These are phyloP conservation scores for Suillus weaverae DNA, from an alignment of 768 basidiomycete species.

Conservation along the genomic window DNA sequence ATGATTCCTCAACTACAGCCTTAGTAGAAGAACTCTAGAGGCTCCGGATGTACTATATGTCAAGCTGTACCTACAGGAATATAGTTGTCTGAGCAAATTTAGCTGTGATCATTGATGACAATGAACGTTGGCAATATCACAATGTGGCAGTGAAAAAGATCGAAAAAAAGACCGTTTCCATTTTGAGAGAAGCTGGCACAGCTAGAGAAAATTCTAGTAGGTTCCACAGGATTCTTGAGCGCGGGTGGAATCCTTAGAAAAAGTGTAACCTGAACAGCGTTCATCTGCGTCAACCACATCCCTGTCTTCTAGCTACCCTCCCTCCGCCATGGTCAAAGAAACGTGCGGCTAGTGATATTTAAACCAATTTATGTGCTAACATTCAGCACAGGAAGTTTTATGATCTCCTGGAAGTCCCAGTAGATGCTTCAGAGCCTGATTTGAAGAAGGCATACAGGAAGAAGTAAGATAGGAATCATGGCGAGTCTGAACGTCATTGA, in stretches of 20 bases:
- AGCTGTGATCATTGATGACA: neutral
- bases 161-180: neutral
- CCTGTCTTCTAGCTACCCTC: constrained; percentile 11
- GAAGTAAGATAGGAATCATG: constrained; percentile 52
- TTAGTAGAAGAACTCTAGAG: neutral
- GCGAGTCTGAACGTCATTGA: constrained; percentile 9
- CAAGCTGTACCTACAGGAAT: neutral
- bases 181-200: constrained; percentile 3
- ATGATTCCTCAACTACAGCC: neutral
- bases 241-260: constrained; percentile 23
- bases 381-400: constrained; percentile 71
- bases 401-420: constrained; percentile 85
- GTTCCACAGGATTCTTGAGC: constrained; percentile 36
- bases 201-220: constrained; percentile 31
- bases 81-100: neutral
- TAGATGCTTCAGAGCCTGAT: constrained; percentile 77
- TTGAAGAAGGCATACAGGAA: constrained; percentile 96
- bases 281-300: constrained; percentile 15
- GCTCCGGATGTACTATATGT: neutral
- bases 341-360: constrained; percentile 42
- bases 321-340: constrained; percentile 64
- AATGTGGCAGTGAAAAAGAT: constrained; percentile 3
- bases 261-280: constrained; percentile 18
- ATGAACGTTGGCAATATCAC: neutral
- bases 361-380: constrained; percentile 10